Evolutionary conservation across 208 protist genomes (phyloP), one percentile per base, ranked within the genome.

Genomic region (Blastocrithidia nonstop): DNA sequence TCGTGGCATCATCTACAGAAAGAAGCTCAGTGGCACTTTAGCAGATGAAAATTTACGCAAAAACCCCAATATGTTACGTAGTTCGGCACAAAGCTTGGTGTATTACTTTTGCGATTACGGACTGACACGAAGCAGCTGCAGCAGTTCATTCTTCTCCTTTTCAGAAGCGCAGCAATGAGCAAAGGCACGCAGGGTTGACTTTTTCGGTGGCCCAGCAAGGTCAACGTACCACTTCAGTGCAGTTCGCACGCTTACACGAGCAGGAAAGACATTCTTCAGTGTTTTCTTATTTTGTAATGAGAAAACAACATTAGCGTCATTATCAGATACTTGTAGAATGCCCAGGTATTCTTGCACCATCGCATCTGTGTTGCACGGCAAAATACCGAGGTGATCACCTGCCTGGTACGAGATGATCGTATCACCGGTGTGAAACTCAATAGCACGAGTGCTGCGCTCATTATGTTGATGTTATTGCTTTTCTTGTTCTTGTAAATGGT

Each of bases 311-410:
- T 25, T 16, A n/a, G 81, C 62, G 8, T 87, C 75, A 21, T 68
- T 71, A 15, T 68, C 48, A 1, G 61, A 62, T 6, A 84, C 46
- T 32, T 50, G 36, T 11, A 96, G 66, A 21, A 71, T 57, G 1
- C 36, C 27, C 9, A 92, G 41, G 54, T 89, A 91, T 11, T 71
- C 56, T 7, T 89, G 33, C 7, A 97, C 93, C 2, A 96, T 38
- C 13, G 45, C 55, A 28, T 84, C 67, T 6, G 70, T 35, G 66
- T 97, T 98, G 54, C 66, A 62, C n/a, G 95, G 78, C 41, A 89
- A 80, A 15, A 98, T 72, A 35, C 84, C 95, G 4, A 96, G 55
- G 65, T 98, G 93, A 61, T 98, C 95, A 16, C 95, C 95, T 8
- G 88, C 80, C 53, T 96, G 75, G 66, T 91, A 90, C 22, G 81